Evolutionary conservation across 2,329 filamentous ascomycete species (phyloP), one percentile per base, ranked within the genome.

Genomic region (Aspergillus sp.): DNA sequence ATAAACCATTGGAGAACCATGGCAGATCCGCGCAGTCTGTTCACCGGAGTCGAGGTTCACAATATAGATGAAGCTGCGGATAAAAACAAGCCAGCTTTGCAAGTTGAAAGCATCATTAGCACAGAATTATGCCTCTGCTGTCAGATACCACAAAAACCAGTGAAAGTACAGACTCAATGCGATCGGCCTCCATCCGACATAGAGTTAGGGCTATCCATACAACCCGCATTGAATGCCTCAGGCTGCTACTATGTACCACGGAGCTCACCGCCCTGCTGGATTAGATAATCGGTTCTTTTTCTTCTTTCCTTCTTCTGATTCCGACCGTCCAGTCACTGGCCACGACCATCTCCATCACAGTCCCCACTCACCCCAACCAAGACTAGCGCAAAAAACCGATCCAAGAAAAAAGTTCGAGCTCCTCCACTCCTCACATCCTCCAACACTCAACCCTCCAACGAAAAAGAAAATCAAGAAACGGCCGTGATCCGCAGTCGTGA

Each of bases 401-500:
- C 17, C 19, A 50, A 51, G 51, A 52, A 57, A 57, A 57, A 41
- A 28, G 30, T 46, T n/a, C 8, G 34, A 22, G 19, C 31, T 50
- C 47, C 47, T 23, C 48, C 25, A 56, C 30, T 31, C 17, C 13
- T 49, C 30, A 15, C 22, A 2, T 13, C 23, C 46, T 25, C 4
- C 46, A 15, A 60, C 51, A 34, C 15, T 57, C 50, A 41, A 49
- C 47, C 30, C 50, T 7, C 38, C 38, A 34, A 31, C 38, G 15
- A 50, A 28, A 28, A 54, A 31, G 15, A 22, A 54, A 64, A 60
- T 59, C 61, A 61, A 64, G 63, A 41, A 53, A 59, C 67, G 74
- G 73, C 73, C 70, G 74, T 75, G 74, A 76, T 76, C 74, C 73
- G 68, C 70, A 68, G 74, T 58, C 69, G 73, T 76, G 74, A 76